Conservation (phyloP, 257 asterid genomes). For the Solanum etuberosum region DNA sequence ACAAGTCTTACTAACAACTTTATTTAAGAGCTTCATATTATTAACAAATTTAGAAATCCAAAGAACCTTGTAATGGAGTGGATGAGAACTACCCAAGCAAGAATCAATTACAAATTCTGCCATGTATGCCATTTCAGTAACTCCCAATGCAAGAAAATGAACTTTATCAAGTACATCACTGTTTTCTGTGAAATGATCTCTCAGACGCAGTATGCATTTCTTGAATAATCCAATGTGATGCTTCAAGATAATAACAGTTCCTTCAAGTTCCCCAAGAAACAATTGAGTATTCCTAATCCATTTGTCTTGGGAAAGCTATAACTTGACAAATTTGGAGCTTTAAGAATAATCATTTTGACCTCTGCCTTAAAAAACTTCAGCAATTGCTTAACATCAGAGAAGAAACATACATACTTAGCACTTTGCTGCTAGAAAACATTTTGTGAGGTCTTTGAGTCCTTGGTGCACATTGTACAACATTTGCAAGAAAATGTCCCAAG, state of each 20-base stretch:
- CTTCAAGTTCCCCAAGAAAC: background rate
- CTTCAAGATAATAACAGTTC: background rate
- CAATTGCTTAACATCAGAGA: background rate
- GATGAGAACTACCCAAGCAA: background rate
- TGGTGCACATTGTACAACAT: background rate
- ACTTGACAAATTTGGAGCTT: background rate
- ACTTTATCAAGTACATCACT: background rate
- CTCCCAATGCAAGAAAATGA: background rate
- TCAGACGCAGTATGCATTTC: background rate
- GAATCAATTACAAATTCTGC: conserved; percentile 1
- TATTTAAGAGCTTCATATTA: too few species aligned
- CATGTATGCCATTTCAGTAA: background rate
- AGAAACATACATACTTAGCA: background rate
- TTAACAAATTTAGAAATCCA: conserved; percentile 1
- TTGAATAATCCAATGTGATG: background rate
- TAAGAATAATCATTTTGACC: background rate
- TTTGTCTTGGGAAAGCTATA: background rate
- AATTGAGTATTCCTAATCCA: background rate
- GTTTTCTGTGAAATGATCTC: background rate
- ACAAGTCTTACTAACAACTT: too few species aligned
- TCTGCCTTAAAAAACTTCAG: background rate
- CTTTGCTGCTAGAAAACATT: background rate
- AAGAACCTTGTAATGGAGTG: background rate
- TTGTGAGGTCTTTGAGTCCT: background rate
- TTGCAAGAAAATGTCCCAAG: background rate